Evolutionary conservation across 1,284 basidiomycete genomes (phyloP), one percentile per base, ranked within the genome.

Genomic region (Rhizopogon parksii): DNA sequence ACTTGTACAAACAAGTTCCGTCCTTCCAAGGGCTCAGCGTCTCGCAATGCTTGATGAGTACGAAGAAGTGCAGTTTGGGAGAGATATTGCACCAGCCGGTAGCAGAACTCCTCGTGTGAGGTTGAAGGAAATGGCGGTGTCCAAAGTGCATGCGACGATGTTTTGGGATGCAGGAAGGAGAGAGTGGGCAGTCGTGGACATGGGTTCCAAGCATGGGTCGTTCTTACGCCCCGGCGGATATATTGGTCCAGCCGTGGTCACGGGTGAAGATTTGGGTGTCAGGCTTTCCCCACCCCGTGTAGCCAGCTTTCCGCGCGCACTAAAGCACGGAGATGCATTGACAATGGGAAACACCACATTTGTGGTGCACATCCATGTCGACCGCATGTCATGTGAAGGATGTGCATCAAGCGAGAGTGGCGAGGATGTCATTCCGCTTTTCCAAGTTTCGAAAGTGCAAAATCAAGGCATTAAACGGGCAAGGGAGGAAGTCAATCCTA

Each of bases 191-290:
- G 69, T 85, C 36, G 87, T 90, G 9, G 87, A 90, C 60, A 85
- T 88, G 84, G 87, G 87, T 19, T 88, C 85, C 37, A 83, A 82
- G 63, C 88, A 90, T 59, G 88, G 87, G 7, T 88, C 87, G 1
- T 88, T 82, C 62, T 53, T 86, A 19, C 68, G 67, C 49, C 57
- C 71, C 47, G 64, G 46, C 57, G 50, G 54, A 9, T 55, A 50
- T 25, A 24, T 34, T 19, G 54, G 56, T 21, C 55, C 56, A n/a
- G 45, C 52, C 40, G 34, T 24, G 37, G 15, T 30, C n/a, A 35
- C 17, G 35, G 46, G 53, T 5, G 57, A 59, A 36, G 58, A 58
- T 32, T 47, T 53, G 25, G 76, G 75, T 14, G 55, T 63, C 40
- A 77, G 87, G 43, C 69, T 90, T 46, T 88, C 86, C 34, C 73